Base-by-base conservation (phyloP, 2,329 filamentous ascomycete genomes). In the Remersonia thermophila region DNA sequence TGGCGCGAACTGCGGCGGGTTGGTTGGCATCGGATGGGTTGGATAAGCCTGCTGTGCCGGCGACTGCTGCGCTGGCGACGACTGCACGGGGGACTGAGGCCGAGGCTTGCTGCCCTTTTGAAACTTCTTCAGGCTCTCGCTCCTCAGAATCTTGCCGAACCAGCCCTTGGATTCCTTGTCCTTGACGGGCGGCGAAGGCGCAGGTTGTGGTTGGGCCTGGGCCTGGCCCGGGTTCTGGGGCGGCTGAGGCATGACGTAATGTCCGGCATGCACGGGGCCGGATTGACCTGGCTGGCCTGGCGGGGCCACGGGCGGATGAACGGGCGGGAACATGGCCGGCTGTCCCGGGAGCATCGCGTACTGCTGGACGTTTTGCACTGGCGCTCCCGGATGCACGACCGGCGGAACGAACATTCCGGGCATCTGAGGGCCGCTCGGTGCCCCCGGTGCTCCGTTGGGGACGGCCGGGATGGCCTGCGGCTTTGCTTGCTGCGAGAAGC, bases 131-230 rank as follows among this genome's bases (percentile, higher is more conserved):
- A 38, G 14, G 13, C 33, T 45, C 5, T 37, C 40, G 13, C 27
- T 36, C n/a, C 40, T 32, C 30, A 31, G 41, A 3, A 45, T 16
- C 17, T 30, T 38, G 23, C 43, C 43, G 27, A 43, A 43, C 35
- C 39, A 45, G 18, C 40, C 8, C 13, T 39, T 45, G 33, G 41
- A 34, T 25, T 45, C 38, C 18, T 41, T 42, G 20, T 23, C 9
- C 5, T 23, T 23, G 20, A 9, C 20, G 20, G 20, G 5, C 23
- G 35, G 16, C 33, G 25, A 7, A 27, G 31, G 13, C 36, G 36
- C 15, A 36, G 33, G 30, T 30, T 23, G 35, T 36, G 33, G 11
- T 23, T 25, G 12, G 26, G 27, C 25, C 33, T 33, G 27, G 34
- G 35, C 25, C 30, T 37, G 39, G 35, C 23, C 32, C n/a, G n/a